These are phyloP conservation scores for Vanilla planifolia DNA, from an alignment of 106 monocot genomes.

Conservation along the genomic window DNA sequence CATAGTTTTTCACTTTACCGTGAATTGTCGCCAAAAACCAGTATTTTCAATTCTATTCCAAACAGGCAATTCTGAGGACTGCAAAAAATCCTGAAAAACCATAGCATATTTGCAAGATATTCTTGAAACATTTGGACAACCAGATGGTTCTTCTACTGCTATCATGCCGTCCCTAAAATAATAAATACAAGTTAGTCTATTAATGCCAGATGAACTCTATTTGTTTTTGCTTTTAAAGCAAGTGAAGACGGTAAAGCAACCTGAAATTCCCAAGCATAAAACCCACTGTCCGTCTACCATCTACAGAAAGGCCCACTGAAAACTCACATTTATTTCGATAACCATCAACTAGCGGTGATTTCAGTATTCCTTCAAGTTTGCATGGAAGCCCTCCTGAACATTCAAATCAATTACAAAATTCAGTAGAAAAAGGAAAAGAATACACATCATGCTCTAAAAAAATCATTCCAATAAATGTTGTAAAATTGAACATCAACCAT, in stretches of 20 bases:
- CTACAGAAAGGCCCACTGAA: conserved; percentile 78
- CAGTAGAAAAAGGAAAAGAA: background rate
- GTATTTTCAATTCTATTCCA: conserved; percentile 77
- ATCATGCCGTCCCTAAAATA: conserved; percentile 80
- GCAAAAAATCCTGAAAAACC: conserved; percentile 79
- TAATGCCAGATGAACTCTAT: background rate
- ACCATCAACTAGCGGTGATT: conserved; percentile 78
- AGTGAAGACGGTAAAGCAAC: conserved; percentile 17
- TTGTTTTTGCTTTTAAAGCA: background rate
- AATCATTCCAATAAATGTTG: background rate
- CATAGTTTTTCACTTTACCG: conserved; percentile 26
- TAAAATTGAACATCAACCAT: background rate
- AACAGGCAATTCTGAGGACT: conserved; percentile 64
- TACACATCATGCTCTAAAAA: background rate
- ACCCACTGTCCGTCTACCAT: conserved; percentile 82
- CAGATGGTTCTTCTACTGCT: conserved; percentile 76
- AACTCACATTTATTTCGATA: conserved; percentile 99
- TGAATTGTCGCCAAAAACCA: conserved; percentile 98
- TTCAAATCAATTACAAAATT: background rate
- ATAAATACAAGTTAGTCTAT: conserved; percentile 2
- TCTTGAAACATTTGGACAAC: conserved; percentile 83
- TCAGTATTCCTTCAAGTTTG: conserved; percentile 84
- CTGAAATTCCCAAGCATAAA: conserved; percentile 98
- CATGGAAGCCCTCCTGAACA: conserved; percentile 91
- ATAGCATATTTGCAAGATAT: conserved; percentile 73